These are phyloP conservation scores for Wallacemonas sp. DNA, from an alignment of 208 protist species.

Conservation along the genomic window DNA sequence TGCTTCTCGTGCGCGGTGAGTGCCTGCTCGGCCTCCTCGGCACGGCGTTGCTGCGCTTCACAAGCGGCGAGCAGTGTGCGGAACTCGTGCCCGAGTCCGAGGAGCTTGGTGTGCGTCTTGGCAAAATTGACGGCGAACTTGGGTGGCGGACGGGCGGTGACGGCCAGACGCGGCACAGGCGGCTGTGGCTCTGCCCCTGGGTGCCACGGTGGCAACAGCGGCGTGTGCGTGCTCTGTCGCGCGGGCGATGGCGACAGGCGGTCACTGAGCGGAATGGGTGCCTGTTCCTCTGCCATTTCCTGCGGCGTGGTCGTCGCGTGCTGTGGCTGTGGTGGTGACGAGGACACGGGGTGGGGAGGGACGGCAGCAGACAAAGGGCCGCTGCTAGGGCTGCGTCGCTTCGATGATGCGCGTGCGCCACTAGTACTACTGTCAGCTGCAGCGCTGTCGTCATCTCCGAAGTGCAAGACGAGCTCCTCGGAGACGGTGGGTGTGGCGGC, in stretches of 20 bases:
- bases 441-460: not conserved
- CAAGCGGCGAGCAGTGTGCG: not conserved
- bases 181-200: not conserved
- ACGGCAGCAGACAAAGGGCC: too few species aligned
- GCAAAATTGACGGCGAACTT: not conserved
- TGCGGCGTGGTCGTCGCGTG: too few species aligned
- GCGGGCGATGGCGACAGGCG: not conserved
- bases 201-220: not conserved
- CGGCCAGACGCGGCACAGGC: not conserved
- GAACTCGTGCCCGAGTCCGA: not conserved
- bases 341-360: too few species aligned
- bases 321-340: too few species aligned
- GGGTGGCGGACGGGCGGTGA: not conserved
- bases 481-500: not conserved
- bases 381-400: not conserved
- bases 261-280: too few species aligned
- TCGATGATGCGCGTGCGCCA: not conserved
- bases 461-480: conserved; percentile 13
- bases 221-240: not conserved
- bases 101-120: not conserved
- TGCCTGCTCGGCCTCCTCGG: not conserved
- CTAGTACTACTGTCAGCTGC: too few species aligned
- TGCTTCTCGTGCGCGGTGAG: not conserved
- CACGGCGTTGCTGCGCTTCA: not conserved
- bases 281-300: too few species aligned